These are phyloP conservation scores for Vitis hybrid DNA, from an alignment of 177 flowering plant species.

Conservation along the genomic window DNA sequence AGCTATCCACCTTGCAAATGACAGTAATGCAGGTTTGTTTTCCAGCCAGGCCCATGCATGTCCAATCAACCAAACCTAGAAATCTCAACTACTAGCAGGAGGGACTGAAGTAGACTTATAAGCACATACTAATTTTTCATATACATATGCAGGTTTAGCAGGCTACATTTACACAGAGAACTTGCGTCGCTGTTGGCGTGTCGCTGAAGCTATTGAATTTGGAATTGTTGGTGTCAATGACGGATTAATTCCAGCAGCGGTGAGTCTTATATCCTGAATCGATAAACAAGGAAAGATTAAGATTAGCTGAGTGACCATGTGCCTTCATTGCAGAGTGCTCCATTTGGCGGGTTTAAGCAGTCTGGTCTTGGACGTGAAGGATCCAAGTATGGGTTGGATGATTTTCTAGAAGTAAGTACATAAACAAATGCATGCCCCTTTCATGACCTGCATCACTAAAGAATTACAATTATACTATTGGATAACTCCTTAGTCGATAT, in stretches of 20 bases:
- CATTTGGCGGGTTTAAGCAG: slow-evolving; percentile 94
- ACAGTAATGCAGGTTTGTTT: slow-evolving; percentile 79
- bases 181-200: slow-evolving; percentile 90
- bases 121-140: too few species aligned
- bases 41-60: background rate
- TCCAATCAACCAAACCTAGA: background rate
- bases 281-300: background rate
- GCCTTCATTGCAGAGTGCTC: slow-evolving; percentile 70
- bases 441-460: too few species aligned
- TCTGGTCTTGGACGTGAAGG: slow-evolving; percentile 98
- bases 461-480: too few species aligned
- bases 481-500: too few species aligned
- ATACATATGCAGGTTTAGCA: slow-evolving; percentile 62
- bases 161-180: slow-evolving; percentile 81
- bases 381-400: slow-evolving; percentile 95
- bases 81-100: too few species aligned
- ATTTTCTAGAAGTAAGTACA: slow-evolving; percentile 73
- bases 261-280: slow-evolving; percentile 12
- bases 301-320: background rate
- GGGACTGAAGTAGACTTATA: too few species aligned
- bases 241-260: slow-evolving; percentile 91
- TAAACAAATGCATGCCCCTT: too few species aligned
- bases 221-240: slow-evolving; percentile 96
- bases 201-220: slow-evolving; percentile 93
- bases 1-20: slow-evolving; percentile 83